Percentiles rank a stretch among this genome's conserved stretches.
phyloP scores from a whole-genome alignment of 305 asterid species.

The Vinca major region DNA sequence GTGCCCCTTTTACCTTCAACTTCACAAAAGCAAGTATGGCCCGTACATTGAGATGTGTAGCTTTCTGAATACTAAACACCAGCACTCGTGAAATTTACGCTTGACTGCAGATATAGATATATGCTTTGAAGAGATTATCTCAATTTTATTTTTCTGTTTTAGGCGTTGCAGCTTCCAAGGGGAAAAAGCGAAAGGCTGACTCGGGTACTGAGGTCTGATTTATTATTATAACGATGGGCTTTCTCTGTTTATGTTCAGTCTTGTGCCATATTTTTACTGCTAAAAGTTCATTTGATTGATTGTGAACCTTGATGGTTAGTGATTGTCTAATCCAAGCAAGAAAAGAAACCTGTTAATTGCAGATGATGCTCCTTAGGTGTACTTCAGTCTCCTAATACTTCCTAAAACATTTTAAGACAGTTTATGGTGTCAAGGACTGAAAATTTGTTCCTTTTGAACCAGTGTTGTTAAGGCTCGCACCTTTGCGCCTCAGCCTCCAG shows the following conservation, averaged over 20 bases:
- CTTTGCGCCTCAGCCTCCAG: too few species aligned
- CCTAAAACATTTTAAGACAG: not conserved
- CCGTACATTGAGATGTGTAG: not conserved
- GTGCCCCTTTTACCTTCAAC: not conserved
- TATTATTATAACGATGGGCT: not conserved
- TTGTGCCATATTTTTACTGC: not conserved
- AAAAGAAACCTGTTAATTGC: not conserved
- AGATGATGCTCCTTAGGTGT: not conserved
- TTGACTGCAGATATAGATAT: not conserved
- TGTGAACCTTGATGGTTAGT: not conserved
- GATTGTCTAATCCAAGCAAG: not conserved
- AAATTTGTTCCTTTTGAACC: not conserved
- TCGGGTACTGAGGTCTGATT: slow-evolving; percentile 61
- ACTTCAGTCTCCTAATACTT: not conserved
- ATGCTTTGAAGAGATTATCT: not conserved
- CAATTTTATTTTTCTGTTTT: not conserved
- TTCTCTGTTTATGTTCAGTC: not conserved
- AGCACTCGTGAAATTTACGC: not conserved
- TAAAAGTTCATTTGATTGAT: not conserved
- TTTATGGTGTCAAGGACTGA: not conserved
- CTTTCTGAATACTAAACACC: not conserved
- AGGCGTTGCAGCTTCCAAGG: slow-evolving; percentile 54
- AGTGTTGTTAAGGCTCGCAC: too few species aligned
- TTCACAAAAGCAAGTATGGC: not conserved
- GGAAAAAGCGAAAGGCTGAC: slow-evolving; percentile 80